Evolutionary conservation across 139 green algal genomes (phyloP).

Genomic region (Trebouxia sp.): DNA sequence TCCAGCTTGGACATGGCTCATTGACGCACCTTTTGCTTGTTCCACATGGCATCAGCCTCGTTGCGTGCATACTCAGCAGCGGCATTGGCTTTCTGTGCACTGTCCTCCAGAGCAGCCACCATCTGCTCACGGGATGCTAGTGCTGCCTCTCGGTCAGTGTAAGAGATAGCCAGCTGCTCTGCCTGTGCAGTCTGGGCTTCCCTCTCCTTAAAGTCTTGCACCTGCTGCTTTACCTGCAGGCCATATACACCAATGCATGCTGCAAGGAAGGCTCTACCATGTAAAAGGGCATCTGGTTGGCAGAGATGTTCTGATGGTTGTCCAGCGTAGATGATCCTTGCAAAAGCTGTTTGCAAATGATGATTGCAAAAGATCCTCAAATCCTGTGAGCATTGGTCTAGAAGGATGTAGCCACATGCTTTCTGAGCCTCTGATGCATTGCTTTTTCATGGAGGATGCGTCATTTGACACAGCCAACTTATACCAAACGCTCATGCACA

Average conservation of each 20-base stretch:
- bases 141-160: constrained; percentile 31
- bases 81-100: constrained; percentile 4
- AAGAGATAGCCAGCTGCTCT: constrained; percentile 32
- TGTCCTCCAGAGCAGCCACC: constrained; percentile 39
- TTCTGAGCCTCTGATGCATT: too few relatives aligned
- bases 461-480: too few relatives aligned
- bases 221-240: constrained; percentile 29
- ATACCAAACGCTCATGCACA: too few relatives aligned
- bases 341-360: background rate
- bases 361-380: too few relatives aligned
- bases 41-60: constrained; percentile 35
- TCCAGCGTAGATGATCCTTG: too few relatives aligned
- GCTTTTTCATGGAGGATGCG: too few relatives aligned
- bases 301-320: constrained; percentile 17
- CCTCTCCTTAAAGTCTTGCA: constrained; percentile 43
- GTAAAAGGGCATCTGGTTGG: too few relatives aligned
- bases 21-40: constrained; percentile 26
- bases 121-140: constrained; percentile 6
- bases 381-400: too few relatives aligned
- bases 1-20: too few relatives aligned
- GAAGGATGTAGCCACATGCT: too few relatives aligned
- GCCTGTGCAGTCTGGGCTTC: constrained; percentile 34
- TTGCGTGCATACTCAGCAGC: constrained; percentile 19
- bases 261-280: too few relatives aligned
- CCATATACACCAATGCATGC: too few relatives aligned